These are phyloP conservation scores for Teunomyces atbi DNA, from an alignment of 805 yeast genomes.

Conservation along the genomic window DNA sequence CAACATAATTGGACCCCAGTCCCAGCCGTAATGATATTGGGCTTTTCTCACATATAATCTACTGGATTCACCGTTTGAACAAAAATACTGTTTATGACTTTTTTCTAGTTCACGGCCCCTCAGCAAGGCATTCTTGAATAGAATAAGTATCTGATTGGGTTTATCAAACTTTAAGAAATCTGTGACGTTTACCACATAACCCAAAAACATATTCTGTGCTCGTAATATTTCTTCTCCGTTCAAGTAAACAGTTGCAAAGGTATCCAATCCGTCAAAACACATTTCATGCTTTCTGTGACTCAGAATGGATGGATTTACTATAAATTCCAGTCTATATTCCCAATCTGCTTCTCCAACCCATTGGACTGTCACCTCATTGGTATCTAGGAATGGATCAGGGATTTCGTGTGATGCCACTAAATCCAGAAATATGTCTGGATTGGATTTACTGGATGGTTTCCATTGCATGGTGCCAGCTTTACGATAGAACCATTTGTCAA, in stretches of 20 bases:
- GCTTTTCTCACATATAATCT: constrained; percentile 49
- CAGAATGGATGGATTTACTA: neutral
- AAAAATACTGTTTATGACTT: constrained; percentile 23
- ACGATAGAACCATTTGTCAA: neutral
- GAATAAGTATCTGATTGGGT: constrained; percentile 31
- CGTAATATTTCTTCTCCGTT: constrained; percentile 35
- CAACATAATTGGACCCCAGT: constrained; percentile 51
- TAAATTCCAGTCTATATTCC: constrained; percentile 40
- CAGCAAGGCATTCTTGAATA: constrained; percentile 37
- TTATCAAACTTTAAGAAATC: constrained; percentile 12
- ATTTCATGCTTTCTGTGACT: constrained; percentile 23
- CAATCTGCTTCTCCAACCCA: constrained; percentile 53
- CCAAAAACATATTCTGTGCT: constrained; percentile 45
- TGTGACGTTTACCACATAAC: constrained; percentile 28
- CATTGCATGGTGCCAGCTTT: neutral
- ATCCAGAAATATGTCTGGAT: constrained; percentile 1
- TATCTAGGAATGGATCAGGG: constrained; percentile 45
- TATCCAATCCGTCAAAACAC: constrained; percentile 46
- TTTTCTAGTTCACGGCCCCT: constrained; percentile 33
- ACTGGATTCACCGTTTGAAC: constrained; percentile 44
- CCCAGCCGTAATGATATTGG: constrained; percentile 58
- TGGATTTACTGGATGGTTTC: neutral
- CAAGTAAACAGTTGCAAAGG: constrained; percentile 38
- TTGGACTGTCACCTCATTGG: constrained; percentile 44
- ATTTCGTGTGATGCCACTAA: constrained; percentile 18